A percentile compares a stretch with the other conserved stretches of the same genome.
Evolutionary conservation across 2,329 filamentous ascomycete genomes (phyloP).

Genomic region (Apiospora marii): DNA sequence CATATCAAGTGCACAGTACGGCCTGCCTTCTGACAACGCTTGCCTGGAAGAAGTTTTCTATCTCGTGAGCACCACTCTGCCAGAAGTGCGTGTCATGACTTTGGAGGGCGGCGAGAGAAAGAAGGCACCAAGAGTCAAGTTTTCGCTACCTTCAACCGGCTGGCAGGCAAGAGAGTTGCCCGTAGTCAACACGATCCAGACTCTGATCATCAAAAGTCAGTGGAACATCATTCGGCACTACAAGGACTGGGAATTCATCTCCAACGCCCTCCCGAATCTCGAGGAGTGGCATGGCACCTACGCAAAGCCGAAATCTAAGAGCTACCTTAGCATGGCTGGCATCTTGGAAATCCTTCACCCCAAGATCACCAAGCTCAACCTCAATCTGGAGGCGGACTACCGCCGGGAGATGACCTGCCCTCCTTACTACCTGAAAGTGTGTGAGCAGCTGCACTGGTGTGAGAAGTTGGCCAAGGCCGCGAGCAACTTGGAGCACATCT

Average conservation of each 20-base stretch:
- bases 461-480: constrained; percentile 66
- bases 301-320: constrained; percentile 78
- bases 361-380: constrained; percentile 68
- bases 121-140: constrained; percentile 75
- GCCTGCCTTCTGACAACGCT: constrained; percentile 70
- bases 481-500: constrained; percentile 70
- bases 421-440: constrained; percentile 67
- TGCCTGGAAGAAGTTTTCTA: constrained; percentile 74
- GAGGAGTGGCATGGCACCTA: constrained; percentile 68
- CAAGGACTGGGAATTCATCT: constrained; percentile 68
- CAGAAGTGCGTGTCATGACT: constrained; percentile 70
- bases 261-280: constrained; percentile 71
- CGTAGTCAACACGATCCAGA: constrained; percentile 64
- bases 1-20: constrained; percentile 65
- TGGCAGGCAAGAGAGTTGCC: constrained; percentile 48
- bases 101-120: constrained; percentile 80
- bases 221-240: constrained; percentile 77
- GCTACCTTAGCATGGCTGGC: constrained; percentile 72
- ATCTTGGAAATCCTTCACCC: constrained; percentile 66
- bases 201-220: constrained; percentile 76
- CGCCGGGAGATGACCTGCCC: constrained; percentile 69
- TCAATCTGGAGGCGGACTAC: constrained; percentile 77
- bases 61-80: constrained; percentile 66
- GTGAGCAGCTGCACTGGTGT: constrained; percentile 70
- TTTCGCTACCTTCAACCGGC: constrained; percentile 42